Percentiles rank a stretch among this genome's conserved stretches.
Evolutionary conservation across 352 stramenopile genomes (phyloP).

Genomic region (Phytopythium aichiense): DNA sequence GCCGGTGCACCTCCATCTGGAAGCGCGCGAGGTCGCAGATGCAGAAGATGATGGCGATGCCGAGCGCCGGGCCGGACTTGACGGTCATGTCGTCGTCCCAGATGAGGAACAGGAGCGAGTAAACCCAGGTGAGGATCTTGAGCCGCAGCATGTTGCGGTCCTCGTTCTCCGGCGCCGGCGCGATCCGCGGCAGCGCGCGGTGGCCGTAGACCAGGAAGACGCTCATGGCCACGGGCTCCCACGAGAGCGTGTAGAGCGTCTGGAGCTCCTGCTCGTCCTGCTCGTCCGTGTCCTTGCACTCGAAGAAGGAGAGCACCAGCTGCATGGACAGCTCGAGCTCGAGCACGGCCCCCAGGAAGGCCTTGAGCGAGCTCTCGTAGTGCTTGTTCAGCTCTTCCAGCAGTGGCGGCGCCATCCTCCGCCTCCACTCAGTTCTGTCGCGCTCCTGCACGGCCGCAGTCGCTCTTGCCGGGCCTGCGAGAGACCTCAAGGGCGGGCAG

Average conservation of each 20-base stretch:
- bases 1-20: slow-evolving; percentile 63
- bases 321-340: slow-evolving; percentile 74
- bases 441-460: neutral
- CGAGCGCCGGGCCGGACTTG: slow-evolving; percentile 62
- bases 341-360: slow-evolving; percentile 47
- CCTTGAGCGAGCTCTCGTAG: slow-evolving; percentile 58
- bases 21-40: slow-evolving; percentile 67
- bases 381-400: slow-evolving; percentile 24
- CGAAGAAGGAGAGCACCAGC: slow-evolving; percentile 69
- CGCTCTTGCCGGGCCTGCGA: neutral
- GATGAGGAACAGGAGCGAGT: slow-evolving; percentile 54
- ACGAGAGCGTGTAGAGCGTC: slow-evolving; percentile 62
- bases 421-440: neutral
- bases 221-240: slow-evolving; percentile 43
- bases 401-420: neutral
- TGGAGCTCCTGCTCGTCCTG: slow-evolving; percentile 68
- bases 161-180: slow-evolving; percentile 54
- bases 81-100: slow-evolving; percentile 68
- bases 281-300: slow-evolving; percentile 37
- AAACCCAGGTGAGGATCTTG: slow-evolving; percentile 70
- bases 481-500: neutral
- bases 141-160: slow-evolving; percentile 59
- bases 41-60: slow-evolving; percentile 67
- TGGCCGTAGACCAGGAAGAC: slow-evolving; percentile 52
- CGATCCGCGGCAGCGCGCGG: slow-evolving; percentile 29